Base-by-base conservation (phyloP, 495 filamentous ascomycete species). In the Trichoderma erinaceum region DNA sequence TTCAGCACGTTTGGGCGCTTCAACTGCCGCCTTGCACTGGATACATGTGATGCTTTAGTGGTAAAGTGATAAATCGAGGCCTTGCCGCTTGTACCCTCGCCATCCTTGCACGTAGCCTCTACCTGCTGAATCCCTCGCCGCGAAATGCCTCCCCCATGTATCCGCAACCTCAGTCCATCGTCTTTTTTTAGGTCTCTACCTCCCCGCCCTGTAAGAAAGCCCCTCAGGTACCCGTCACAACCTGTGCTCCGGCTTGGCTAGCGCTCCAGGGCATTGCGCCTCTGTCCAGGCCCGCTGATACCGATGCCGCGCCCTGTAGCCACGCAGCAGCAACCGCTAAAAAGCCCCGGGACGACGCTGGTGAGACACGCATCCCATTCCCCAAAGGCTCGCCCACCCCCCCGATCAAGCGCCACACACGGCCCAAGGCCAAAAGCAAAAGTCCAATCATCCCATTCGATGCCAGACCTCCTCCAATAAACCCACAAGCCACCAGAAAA, bases 231-330 rank as follows among this genome's bases (percentile, higher is more conserved):
- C 56, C 56, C 56, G 56, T 61, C 56, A 23, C 4, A 10, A 38
- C 35, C 35, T 29, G 29, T 29, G 29, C 48, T 23, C 48, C 48
- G 25, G 56, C 27, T 16, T 35, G 15, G 56, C 27, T 25, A 29
- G 56, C 29, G 56, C 56, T 61, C 56, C 56, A 61, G 56, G 52
- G 56, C 56, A 23, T 61, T 61, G 56, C 56, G 56, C 56, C 56
- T 61, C 56, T 61, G 56, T 61, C 27, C 23, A 29, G 56, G 56
- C 56, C 56, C 27, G 56, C 56, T 32, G 25, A 61, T 18, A 32
- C 56, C 56, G 56, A 32, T 61, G 56, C 56, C 56, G 56, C 25
- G 56, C 56, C 56, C 56, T 61, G 56, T 61, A 61, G 16, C 16
- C 23, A 25, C 56, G 29, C 56, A 29, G 56, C 56, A 61, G 56